Base-by-base conservation (phyloP, 169 alveolate species). In the Babesia ovis region DNA sequence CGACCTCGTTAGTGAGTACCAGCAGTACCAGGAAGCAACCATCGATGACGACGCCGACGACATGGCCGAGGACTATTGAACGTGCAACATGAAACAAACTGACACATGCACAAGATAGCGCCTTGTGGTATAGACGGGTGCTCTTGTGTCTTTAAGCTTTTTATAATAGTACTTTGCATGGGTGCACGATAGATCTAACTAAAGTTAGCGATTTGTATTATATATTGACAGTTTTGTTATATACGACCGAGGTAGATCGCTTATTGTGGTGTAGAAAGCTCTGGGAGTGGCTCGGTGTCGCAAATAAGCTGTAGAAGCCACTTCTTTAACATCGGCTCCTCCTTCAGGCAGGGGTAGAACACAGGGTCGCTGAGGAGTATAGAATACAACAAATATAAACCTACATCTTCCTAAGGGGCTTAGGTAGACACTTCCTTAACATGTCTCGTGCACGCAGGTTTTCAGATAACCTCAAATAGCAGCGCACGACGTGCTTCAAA, bases 1-100 rank as follows among this genome's bases (percentile, higher is more conserved):
- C 92, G 99, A 97, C 87, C 86, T 97, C 70, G 98, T 96, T 77
- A 90, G 97, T 46, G 99, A 96, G 86, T 98, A 98, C 91, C 98
- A 98, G 92, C 98, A 97, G 86, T 98, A 98, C 90, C 98, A 97
- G 90, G 99, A 97, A 67, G 98, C 98, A 60, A 96, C 97, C 74
- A 96, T 96, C 62, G 98, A 96, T 70, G 98, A 97, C 82, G 98
- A 93, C 57, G 61, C 22, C 61, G 96, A 94, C 69, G 94, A 91
- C 81, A 96, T 93, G 48, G 96, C 41, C 23, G 72, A 76, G 25
- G 77, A 79, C 31, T 68, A 68, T 25, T 58, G 39, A 53, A 22
- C 8, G 31, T 9, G 25, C 59, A 0, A 29, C 1, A 16, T 12
- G 20, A 35, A 43, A 1, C 32, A 48, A 41, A 23, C 20, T 3